Evolutionary conservation across 2,329 filamentous ascomycete genomes (phyloP), one percentile per base, ranked within the genome.

Genomic region (Penicillium sp.): DNA sequence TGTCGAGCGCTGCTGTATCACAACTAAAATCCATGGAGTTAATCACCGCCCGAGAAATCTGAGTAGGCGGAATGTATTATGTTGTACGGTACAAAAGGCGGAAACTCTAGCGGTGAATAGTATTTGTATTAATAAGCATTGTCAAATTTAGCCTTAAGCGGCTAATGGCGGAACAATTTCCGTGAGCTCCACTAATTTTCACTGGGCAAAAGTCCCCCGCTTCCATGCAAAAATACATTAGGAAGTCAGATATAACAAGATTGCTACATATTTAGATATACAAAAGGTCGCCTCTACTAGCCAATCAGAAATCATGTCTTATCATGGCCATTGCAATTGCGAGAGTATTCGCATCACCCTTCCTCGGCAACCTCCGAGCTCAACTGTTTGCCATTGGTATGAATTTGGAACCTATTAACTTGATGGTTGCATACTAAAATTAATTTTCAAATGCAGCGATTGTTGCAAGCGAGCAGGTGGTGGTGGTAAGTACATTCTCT

Each of bases 241-340:
- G 2, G 2, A 17, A 13, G 3, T 33, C n/a, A 12, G 31, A 27
- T 35, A 36, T 27, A 29, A 19, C 36, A 35, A 42, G 35, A 15
- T 41, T 25, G 4, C 15, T 38, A 1, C 19, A 38, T 50, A 19
- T 21, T 27, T 15, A 49, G 6, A 42, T 42, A 15, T 17, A 35
- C 21, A 29, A 39, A 49, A 17, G 1, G 3, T 5, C 21, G 25
- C 9, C 19, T 45, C 21, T 23, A n/a, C 9, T 9, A 33, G 8
- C 33, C 33, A 33, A 45, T 52, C 53, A 23, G 5, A 15, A 31
- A 55, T 17, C 6, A 69, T 69, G 67, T 35, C 59, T 12, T 69
- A 68, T n/a, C 61, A 48, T 15, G 67, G 66, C 25, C 59, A 61
- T 21, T 69, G 67, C 53, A 69, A 69, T 35, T 69, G 67, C 54